Evolutionary conservation across 208 protist species (phyloP).

Genomic region (Lotmaria passim): DNA sequence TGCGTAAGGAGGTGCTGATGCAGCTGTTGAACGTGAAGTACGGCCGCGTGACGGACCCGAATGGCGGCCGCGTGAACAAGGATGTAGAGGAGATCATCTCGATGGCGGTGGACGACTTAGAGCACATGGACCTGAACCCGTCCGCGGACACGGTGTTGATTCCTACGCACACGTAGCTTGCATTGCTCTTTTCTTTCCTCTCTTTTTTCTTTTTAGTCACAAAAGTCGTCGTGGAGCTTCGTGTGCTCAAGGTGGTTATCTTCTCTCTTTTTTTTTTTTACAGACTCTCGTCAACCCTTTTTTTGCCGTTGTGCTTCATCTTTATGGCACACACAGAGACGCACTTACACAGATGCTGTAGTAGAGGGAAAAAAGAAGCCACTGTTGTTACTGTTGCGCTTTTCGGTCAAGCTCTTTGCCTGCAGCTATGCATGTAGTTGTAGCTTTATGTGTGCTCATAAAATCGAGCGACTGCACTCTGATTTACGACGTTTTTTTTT

Average conservation of each 20-base stretch:
- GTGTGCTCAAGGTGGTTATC: neutral
- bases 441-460: too few species aligned
- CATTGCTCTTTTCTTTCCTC: neutral
- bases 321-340: neutral
- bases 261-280: neutral
- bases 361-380: too few species aligned
- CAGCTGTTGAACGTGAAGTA: slow-evolving; percentile 86
- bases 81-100: slow-evolving; percentile 87
- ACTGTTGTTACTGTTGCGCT: too few species aligned
- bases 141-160: slow-evolving; percentile 54
- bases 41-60: slow-evolving; percentile 67
- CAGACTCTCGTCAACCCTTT: neutral
- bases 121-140: slow-evolving; percentile 74
- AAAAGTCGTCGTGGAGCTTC: too few species aligned
- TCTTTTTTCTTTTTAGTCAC: slow-evolving; percentile 15
- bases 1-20: slow-evolving; percentile 84
- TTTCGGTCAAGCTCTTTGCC: too few species aligned
- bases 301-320: neutral
- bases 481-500: too few species aligned
- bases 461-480: too few species aligned
- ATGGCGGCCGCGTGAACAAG: slow-evolving; percentile 69
- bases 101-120: slow-evolving; percentile 80
- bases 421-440: too few species aligned
- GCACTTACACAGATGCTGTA: neutral
- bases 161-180: slow-evolving; percentile 71